Evolutionary conservation across 108 stramenopile genomes (phyloP).

Genomic region (Cyclotella distinguenda): DNA sequence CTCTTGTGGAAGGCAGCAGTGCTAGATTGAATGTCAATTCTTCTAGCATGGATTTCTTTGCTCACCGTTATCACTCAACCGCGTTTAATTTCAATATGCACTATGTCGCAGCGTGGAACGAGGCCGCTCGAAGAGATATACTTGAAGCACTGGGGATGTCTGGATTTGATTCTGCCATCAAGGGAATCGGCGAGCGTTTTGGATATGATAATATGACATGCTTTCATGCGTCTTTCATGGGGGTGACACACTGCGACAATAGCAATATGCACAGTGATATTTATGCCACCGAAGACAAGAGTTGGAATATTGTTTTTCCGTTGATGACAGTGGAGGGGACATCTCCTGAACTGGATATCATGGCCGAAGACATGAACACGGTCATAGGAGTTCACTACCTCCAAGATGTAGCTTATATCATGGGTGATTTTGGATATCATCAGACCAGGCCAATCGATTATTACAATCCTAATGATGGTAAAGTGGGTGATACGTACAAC

Average conservation of each 20-base stretch:
- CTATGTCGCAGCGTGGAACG: conserved; percentile 49
- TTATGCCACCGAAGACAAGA: conserved; percentile 44
- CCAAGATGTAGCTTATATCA: conserved; percentile 49
- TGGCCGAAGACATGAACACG: conserved; percentile 50
- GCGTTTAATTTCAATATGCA: conserved; percentile 51
- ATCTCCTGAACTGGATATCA: conserved; percentile 40
- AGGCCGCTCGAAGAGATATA: conserved; percentile 30
- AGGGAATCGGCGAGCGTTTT: conserved; percentile 41
- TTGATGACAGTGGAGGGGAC: conserved; percentile 46
- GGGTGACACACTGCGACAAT: conserved; percentile 47
- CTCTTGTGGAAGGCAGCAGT: conserved; percentile 6
- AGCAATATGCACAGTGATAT: conserved; percentile 44
- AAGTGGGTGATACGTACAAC: not conserved
- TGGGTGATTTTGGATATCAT: conserved; percentile 56
- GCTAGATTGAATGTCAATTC: not conserved
- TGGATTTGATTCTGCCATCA: conserved; percentile 41
- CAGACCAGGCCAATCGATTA: conserved; percentile 46
- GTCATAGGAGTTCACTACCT: conserved; percentile 54
- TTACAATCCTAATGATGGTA: conserved; percentile 21
- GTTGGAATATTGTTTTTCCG: conserved; percentile 48
- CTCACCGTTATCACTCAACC: conserved; percentile 40
- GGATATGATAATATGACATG: conserved; percentile 45
- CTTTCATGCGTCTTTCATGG: conserved; percentile 49
- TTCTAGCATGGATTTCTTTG: conserved; percentile 44
- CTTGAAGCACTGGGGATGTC: conserved; percentile 40